Evolutionary conservation across 2,329 filamentous ascomycete genomes (phyloP).

Genomic region (Neodidymelliopsis sp.): DNA sequence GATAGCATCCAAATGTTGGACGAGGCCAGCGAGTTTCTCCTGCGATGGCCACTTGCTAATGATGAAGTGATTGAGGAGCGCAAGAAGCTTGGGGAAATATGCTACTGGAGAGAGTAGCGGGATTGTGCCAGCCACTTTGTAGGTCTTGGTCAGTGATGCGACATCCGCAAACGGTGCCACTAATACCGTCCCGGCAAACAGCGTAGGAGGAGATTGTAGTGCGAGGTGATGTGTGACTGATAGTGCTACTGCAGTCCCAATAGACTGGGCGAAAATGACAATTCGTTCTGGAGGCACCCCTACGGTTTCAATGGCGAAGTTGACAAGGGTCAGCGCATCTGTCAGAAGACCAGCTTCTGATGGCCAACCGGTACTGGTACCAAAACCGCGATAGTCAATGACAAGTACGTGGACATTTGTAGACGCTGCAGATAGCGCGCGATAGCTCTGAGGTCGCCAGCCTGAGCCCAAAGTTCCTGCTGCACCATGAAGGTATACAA

Average conservation of each 20-base stretch:
- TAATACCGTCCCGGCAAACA: slow-evolving; percentile 64
- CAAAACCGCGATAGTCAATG: slow-evolving; percentile 70
- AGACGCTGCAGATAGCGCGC: slow-evolving; percentile 60
- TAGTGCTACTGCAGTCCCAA: slow-evolving; percentile 63
- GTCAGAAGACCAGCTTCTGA: slow-evolving; percentile 63
- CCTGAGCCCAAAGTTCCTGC: slow-evolving; percentile 65
- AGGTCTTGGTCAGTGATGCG: slow-evolving; percentile 62
- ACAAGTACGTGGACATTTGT: slow-evolving; percentile 64
- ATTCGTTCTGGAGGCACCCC: slow-evolving; percentile 63
- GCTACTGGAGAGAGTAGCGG: slow-evolving; percentile 63
- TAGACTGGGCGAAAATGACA: slow-evolving; percentile 66
- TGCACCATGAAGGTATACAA: slow-evolving; percentile 69
- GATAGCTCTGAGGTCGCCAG: slow-evolving; percentile 63
- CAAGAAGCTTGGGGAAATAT: slow-evolving; percentile 51
- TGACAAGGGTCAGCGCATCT: slow-evolving; percentile 61
- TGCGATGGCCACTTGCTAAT: slow-evolving; percentile 61
- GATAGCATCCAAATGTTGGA: slow-evolving; percentile 42
- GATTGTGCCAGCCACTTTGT: slow-evolving; percentile 63
- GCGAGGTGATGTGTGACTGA: slow-evolving; percentile 56
- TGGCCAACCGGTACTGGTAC: slow-evolving; percentile 60
- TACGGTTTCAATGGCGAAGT: slow-evolving; percentile 63
- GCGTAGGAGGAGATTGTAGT: slow-evolving; percentile 50
- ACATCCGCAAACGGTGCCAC: slow-evolving; percentile 66
- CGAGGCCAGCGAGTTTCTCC: slow-evolving; percentile 56
- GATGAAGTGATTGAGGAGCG: slow-evolving; percentile 58